These are phyloP conservation scores for Spathaspora sp. DNA, from an alignment of 805 yeast genomes.

Conservation along the genomic window DNA sequence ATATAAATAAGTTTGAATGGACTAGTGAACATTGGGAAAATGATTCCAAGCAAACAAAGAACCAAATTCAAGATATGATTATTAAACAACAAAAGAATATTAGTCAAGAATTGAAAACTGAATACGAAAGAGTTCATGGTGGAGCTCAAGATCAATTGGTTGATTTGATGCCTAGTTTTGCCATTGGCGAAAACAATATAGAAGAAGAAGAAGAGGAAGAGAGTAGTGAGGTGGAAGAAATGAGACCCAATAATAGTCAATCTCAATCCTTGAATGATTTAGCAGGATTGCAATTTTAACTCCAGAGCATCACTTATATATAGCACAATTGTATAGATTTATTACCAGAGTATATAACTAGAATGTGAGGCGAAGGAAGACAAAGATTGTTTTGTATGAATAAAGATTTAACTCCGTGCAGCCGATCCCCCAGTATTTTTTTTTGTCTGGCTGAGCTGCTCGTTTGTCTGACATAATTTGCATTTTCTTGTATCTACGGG, in stretches of 20 bases:
- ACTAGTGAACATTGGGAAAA: conserved; percentile 8
- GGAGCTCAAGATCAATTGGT: conserved; percentile 8
- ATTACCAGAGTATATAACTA: too few species aligned
- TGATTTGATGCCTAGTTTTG: conserved; percentile 11
- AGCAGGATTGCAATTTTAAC: conserved; percentile 10
- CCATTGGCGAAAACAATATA: conserved; percentile 3
- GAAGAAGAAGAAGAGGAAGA: neutral
- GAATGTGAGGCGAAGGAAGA: neutral
- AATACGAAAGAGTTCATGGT: conserved; percentile 7
- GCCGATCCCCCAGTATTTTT: too few species aligned
- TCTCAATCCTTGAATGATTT: conserved; percentile 4
- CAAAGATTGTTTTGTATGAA: too few species aligned
- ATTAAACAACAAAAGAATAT: conserved; percentile 16
- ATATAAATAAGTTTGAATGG: conserved; percentile 38
- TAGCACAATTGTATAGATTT: too few species aligned
- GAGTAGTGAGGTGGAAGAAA: neutral
- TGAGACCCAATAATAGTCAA: neutral
- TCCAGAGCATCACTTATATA: neutral
- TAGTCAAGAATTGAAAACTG: conserved; percentile 9
- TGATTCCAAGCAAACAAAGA: conserved; percentile 5
- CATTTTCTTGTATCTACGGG: too few species aligned
- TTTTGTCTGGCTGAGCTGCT: too few species aligned
- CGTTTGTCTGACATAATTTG: too few species aligned
- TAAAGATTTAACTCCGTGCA: too few species aligned
- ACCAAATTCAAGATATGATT: conserved; percentile 11